Evolutionary conservation across 495 filamentous ascomycete genomes (phyloP), one percentile per base, ranked within the genome.

Genomic region (Cetradonia linearis): DNA sequence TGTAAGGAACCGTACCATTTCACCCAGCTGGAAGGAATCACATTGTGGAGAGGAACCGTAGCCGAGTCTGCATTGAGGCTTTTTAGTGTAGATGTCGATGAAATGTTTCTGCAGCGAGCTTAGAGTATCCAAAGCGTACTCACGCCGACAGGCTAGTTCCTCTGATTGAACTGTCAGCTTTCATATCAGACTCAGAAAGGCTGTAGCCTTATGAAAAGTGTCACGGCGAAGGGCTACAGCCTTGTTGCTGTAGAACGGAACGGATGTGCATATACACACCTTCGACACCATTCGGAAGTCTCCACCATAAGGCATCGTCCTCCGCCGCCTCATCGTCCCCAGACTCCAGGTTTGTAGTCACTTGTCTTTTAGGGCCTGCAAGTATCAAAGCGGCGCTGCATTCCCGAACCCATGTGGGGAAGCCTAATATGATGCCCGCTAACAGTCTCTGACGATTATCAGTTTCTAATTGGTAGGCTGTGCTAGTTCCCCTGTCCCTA

Each of bases 1-100:
- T 5, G 77, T 67, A 30, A 95, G 84, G 69, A 94, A 95, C 42
- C 87, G 86, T 62, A 88, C 72, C 77, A 90, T 89, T 71, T 94
- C 87, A 18, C 90, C 90, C 0, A 94, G 77, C 66, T 95, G 88
- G 69, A 88, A 95, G 6, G 85, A 82, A 70, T 95, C 90, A 69
- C 90, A 95, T 62, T 86, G 80, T 18, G 78, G 73, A 42, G 82
- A 86, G 38, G 84, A 84, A 60, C 85, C 86, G 67, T 92, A 89
- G 42, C 86, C 87, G 0, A 86, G 80, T 58, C 83, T 84, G 70
- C 90, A 95, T 6, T 76, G 77, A 25, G 73, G 66, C 44, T 80
- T 71, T 20, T 71, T 68, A 14, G 76, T 77, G 70, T 91, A 95
- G 0, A 85, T 73, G 14, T 75, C 70, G 11, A 93, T 71, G 63